These are phyloP conservation scores for Dictyostelium discoideum DNA, from an alignment of 78 protist genomes.

Conservation along the genomic window DNA sequence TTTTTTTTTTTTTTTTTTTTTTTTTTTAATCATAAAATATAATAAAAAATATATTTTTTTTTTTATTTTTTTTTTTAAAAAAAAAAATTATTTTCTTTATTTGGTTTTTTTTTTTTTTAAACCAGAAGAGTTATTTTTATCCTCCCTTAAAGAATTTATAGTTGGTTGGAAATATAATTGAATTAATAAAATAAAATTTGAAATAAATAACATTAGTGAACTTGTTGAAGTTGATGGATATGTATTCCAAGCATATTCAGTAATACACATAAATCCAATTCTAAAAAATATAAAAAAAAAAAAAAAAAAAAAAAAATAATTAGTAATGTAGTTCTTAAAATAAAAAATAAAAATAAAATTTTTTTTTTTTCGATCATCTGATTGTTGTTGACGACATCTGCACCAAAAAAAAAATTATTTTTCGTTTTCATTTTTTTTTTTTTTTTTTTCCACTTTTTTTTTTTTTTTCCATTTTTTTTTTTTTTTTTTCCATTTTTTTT, in stretches of 20 bases:
- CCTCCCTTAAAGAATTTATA: background rate
- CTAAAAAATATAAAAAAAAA: too few species aligned
- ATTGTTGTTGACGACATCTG: background rate
- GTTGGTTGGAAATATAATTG: constrained; percentile 14
- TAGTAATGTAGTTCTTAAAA: background rate
- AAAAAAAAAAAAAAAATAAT: too few species aligned
- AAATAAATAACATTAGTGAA: constrained; percentile 3
- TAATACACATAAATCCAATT: background rate
- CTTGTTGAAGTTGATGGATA: constrained; percentile 43
- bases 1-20: too few species aligned
- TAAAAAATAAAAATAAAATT: background rate
- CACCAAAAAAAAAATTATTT: too few species aligned
- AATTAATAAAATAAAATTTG: background rate
- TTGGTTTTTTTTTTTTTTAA: background rate
- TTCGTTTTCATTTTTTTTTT: too few species aligned
- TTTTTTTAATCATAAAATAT: too few species aligned
- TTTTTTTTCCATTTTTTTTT: background rate
- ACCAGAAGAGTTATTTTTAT: background rate
- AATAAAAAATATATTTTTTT: too few species aligned
- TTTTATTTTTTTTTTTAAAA: too few species aligned
- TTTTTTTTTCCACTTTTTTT: background rate
- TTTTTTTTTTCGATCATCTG: background rate
- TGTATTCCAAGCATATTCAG: constrained; percentile 40
- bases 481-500: background rate
- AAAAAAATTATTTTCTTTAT: background rate